These are phyloP conservation scores for Neoboletus subvelutipes DNA, from an alignment of 768 basidiomycete genomes.

Conservation along the genomic window DNA sequence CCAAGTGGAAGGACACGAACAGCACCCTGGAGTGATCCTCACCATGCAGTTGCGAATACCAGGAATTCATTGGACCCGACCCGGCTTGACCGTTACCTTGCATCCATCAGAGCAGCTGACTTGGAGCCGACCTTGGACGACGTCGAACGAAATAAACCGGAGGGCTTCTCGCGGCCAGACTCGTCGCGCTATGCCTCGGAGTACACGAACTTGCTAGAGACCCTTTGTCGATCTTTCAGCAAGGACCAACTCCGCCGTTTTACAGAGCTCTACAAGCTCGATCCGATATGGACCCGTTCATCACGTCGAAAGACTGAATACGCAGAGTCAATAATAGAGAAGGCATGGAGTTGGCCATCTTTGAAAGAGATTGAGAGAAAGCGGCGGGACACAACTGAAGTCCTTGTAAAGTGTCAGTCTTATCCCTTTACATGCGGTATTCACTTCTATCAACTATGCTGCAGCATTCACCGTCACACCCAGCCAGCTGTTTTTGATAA, in stretches of 20 bases:
- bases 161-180: constrained; percentile 37
- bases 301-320: constrained; percentile 40
- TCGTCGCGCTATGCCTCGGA: constrained; percentile 48
- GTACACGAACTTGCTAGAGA: constrained; percentile 53
- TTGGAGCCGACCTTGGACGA: constrained; percentile 56
- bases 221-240: constrained; percentile 62
- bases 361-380: constrained; percentile 50
- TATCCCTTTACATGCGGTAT: neutral
- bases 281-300: constrained; percentile 32
- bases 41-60: neutral
- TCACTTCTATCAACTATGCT: constrained; percentile 2
- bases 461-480: constrained; percentile 58
- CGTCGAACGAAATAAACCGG: constrained; percentile 56
- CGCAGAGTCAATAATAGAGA: constrained; percentile 57
- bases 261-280: constrained; percentile 46
- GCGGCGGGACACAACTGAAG: constrained; percentile 50
- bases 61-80: constrained; percentile 40
- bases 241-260: constrained; percentile 58
- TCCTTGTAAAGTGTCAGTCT: constrained; percentile 45
- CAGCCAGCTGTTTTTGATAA: constrained; percentile 63
- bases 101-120: constrained; percentile 47
- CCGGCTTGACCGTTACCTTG: constrained; percentile 55
- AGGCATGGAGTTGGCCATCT: constrained; percentile 69
- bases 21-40: constrained; percentile 2
- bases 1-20: constrained; percentile 1